Evolutionary conservation across 2,329 filamentous ascomycete species (phyloP).

Genomic region (Xylariaceae sp.): DNA sequence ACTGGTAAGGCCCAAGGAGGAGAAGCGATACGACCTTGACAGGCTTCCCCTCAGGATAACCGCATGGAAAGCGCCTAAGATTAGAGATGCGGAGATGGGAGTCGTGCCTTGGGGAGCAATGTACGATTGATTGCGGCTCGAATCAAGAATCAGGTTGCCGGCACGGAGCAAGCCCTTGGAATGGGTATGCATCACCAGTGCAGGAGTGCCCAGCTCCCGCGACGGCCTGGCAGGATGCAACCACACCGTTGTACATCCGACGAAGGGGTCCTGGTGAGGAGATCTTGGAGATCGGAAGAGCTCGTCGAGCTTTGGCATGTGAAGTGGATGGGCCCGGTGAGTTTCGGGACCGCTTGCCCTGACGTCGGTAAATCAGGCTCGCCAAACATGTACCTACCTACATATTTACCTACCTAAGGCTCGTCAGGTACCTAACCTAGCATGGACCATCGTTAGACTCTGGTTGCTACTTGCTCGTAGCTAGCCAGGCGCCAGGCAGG

Average conservation of each 20-base stretch:
- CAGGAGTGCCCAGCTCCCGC: too few relatives aligned
- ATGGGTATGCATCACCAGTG: too few relatives aligned
- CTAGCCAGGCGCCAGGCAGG: too few relatives aligned
- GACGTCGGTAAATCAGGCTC: not conserved
- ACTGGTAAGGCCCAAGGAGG: not conserved
- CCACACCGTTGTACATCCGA: too few relatives aligned
- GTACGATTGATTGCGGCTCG: slow-evolving; percentile 16
- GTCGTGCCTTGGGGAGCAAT: not conserved
- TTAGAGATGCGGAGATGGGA: slow-evolving; percentile 7
- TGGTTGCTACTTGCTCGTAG: too few relatives aligned
- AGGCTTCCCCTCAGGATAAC: slow-evolving; percentile 23
- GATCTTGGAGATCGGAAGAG: slow-evolving; percentile 15
- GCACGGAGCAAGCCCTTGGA: too few relatives aligned
- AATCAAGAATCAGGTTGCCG: slow-evolving; percentile 3
- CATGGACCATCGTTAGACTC: too few relatives aligned
- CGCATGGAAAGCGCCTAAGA: slow-evolving; percentile 14
- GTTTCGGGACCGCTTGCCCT: not conserved
- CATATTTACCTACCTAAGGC: too few relatives aligned
- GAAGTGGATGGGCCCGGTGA: slow-evolving; percentile 10
- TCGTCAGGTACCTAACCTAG: too few relatives aligned
- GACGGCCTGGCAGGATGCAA: too few relatives aligned
- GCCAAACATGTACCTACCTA: too few relatives aligned
- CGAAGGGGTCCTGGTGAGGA: too few relatives aligned
- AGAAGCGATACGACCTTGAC: slow-evolving; percentile 18
- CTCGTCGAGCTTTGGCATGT: slow-evolving; percentile 14